Evolutionary conservation across 176 grass and related monocot species (phyloP).

Genomic region (Carex cristatella): DNA sequence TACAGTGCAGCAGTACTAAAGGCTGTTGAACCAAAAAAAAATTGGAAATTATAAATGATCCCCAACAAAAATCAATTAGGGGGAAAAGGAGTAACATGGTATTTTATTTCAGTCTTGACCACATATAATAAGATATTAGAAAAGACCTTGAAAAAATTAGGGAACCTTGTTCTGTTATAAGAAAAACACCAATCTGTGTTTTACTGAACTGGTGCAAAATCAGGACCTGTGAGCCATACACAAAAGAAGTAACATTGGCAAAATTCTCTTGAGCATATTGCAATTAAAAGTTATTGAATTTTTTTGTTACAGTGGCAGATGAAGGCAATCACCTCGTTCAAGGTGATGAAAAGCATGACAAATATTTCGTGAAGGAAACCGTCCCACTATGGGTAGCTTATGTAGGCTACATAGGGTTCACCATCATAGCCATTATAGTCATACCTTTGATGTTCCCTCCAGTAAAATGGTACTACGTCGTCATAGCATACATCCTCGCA

Average conservation of each 20-base stretch:
- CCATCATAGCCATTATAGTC: constrained; percentile 38
- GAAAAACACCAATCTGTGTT: background rate
- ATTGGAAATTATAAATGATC: background rate
- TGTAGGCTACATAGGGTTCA: constrained; percentile 44
- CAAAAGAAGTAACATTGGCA: background rate
- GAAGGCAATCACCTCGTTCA: constrained; percentile 25
- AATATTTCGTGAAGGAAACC: constrained; percentile 58
- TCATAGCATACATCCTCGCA: constrained; percentile 69
- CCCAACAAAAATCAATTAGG: background rate
- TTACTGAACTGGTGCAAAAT: background rate
- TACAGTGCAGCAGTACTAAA: background rate
- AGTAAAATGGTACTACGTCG: constrained; percentile 91
- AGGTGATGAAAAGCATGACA: constrained; percentile 59
- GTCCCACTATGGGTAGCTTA: constrained; percentile 68
- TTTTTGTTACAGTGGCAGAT: constrained; percentile 37
- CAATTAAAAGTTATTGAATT: background rate
- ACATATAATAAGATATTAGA: background rate
- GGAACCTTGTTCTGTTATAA: background rate
- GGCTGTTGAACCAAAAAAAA: background rate
- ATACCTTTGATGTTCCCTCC: constrained; percentile 79
- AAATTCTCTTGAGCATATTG: background rate
- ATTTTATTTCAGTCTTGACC: background rate
- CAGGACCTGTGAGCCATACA: background rate
- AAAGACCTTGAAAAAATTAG: background rate
- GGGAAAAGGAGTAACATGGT: background rate